Percentiles rank a stretch among this genome's conserved stretches.
phyloP scores from a whole-genome alignment of 2,329 filamentous ascomycete genomes.

The Clarireedia monteithiana region DNA sequence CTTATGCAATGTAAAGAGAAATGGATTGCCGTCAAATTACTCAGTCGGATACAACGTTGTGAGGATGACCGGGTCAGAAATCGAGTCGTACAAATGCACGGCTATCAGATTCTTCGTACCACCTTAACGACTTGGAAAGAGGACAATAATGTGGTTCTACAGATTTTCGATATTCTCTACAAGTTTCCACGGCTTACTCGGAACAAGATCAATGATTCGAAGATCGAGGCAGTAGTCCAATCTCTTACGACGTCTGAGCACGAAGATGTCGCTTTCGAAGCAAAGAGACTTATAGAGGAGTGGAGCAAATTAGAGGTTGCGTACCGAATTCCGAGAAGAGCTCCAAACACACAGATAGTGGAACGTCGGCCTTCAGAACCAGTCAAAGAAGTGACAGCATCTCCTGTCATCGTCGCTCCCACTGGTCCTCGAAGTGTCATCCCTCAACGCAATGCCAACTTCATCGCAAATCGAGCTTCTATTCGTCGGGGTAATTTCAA shows the following conservation, averaged over 20 bases:
- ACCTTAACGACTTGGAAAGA: slow-evolving; percentile 80
- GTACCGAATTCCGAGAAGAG: slow-evolving; percentile 85
- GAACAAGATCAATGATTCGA: slow-evolving; percentile 95
- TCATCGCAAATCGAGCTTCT: slow-evolving; percentile 45
- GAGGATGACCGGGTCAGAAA: slow-evolving; percentile 82
- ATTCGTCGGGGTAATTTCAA: slow-evolving; percentile 49
- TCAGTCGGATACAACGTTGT: slow-evolving; percentile 79
- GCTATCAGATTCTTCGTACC: slow-evolving; percentile 88
- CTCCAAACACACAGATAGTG: slow-evolving; percentile 37
- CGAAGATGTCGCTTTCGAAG: slow-evolving; percentile 64
- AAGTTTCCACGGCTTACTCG: slow-evolving; percentile 83
- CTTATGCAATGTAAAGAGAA: slow-evolving; percentile 98
- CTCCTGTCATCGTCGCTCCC: slow-evolving; percentile 31
- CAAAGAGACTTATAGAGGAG: slow-evolving; percentile 64
- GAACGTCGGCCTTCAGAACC: slow-evolving; percentile 60
- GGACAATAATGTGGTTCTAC: slow-evolving; percentile 81
- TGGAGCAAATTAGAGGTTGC: slow-evolving; percentile 88
- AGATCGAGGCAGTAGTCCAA: slow-evolving; percentile 78
- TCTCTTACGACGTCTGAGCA: slow-evolving; percentile 61
- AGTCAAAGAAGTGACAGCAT: slow-evolving; percentile 34
- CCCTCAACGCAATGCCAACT: slow-evolving; percentile 48
- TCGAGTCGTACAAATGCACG: slow-evolving; percentile 90
- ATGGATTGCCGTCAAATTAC: slow-evolving; percentile 95
- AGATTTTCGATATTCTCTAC: slow-evolving; percentile 83
- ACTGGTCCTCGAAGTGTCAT: slow-evolving; percentile 38